Conservation (phyloP, 78 protist species). For the Reticulomyxa filosa region DNA sequence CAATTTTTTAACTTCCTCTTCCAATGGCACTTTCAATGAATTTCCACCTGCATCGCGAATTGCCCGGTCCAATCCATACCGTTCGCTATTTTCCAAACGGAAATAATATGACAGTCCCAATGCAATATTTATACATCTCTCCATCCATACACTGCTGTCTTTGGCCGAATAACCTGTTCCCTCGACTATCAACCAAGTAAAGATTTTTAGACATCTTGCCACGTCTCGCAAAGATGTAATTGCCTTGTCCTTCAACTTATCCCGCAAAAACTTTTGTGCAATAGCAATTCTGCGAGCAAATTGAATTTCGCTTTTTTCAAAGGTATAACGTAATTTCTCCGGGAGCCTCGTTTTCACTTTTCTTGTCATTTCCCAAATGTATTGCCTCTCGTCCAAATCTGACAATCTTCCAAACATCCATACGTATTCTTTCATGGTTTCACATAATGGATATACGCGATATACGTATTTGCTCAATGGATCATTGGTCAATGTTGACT, state of each 20-base stretch:
- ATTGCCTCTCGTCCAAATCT: too few relatives aligned
- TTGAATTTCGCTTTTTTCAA: too few relatives aligned
- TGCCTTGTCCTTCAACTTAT: not conserved
- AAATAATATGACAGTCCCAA: not conserved
- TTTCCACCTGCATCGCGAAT: not conserved
- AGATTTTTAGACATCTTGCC: constrained; percentile 2
- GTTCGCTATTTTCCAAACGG: not conserved
- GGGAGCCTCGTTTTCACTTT: too few relatives aligned
- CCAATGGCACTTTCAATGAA: not conserved
- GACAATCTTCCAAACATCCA: constrained; percentile 42
- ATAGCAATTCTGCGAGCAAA: too few relatives aligned
- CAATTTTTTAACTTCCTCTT: not conserved
- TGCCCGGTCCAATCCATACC: not conserved
- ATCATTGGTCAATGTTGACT: not conserved
- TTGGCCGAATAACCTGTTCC: not conserved
- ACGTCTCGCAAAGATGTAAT: constrained; percentile 12
- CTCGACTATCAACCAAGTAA: not conserved
- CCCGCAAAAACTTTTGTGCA: not conserved
- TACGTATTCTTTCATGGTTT: constrained; percentile 10
- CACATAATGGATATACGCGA: constrained; percentile 14
- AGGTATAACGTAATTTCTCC: too few relatives aligned
- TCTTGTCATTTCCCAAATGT: too few relatives aligned
- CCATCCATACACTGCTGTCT: not conserved
- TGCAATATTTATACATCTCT: not conserved
- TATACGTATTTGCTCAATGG: constrained; percentile 19